Evolutionary conservation across 352 stramenopile genomes (phyloP), one percentile per base, ranked within the genome.

Genomic region (Phytophthora nicotianae): DNA sequence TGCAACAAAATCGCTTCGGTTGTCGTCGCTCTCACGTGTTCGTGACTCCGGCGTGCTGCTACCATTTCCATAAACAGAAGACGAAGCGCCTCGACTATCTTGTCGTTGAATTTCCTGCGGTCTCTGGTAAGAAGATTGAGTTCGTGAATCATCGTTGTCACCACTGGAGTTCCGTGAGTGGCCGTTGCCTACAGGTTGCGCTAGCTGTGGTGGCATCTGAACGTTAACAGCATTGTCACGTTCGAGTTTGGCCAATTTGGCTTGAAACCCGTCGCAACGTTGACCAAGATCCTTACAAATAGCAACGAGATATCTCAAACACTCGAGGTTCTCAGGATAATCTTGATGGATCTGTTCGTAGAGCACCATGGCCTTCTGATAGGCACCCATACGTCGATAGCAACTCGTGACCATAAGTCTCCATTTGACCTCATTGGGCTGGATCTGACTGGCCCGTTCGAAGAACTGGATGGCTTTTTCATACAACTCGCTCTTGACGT

Each of bases 391-490:
- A 48, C 96, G 83, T n/a, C 96, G 85, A 68, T 98, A 98, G 67
- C 96, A 98, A 65, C 84, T 97, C 13, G 95, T 97, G 41, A 98
- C 89, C 96, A 99, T 99, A 53, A 99, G 86, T 9, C 89, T 74
- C 96, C 96, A 99, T 65, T 99, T 99, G 50, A 98, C 90, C 61
- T 99, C 96, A 21, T 79, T 93, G 13, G 96, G 95, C 56, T 99
- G 89, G 47, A 99, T 97, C 57, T 98, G 83, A 40, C 89, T 88
- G 51, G 97, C 97, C 21, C 93, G 83, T 64, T 98, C 85, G 55
- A 99, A 99, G 70, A 98, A 99, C 46, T 96, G 79, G 46, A 99
- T 98, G 9, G 92, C 94, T 68, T 98, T 98, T 65, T 98, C 95
- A 68, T 98, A 99, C 65, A 98, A 80, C 63, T 99, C 95, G 32